A percentile compares a stretch with the other conserved stretches of the same genome.
These are phyloP conservation scores for Trichosanthes truncata DNA, from an alignment of 306 rosid species.

Conservation along the genomic window DNA sequence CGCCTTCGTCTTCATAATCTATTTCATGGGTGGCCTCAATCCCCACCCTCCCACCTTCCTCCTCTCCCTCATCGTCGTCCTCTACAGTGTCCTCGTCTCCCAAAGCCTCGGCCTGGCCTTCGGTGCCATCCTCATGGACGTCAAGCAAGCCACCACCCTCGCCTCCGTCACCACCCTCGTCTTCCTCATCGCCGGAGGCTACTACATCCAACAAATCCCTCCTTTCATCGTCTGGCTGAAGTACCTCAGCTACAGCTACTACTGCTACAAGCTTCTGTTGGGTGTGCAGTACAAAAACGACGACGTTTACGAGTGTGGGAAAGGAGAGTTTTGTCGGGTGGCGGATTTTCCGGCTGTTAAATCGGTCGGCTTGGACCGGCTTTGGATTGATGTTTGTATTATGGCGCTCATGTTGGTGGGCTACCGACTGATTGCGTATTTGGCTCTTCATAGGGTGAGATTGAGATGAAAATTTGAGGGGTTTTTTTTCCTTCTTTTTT, in stretches of 20 bases:
- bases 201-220: conserved; percentile 87
- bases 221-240: conserved; percentile 85
- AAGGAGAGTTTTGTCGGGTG: conserved; percentile 54
- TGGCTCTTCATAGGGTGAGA: conserved; percentile 72
- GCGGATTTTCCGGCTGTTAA: conserved; percentile 61
- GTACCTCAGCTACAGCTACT: conserved; percentile 91
- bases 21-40: conserved; percentile 97
- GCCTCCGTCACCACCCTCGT: conserved; percentile 96
- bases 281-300: conserved; percentile 76
- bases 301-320: conserved; percentile 71
- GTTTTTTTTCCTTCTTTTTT: not conserved
- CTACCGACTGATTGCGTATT: conserved; percentile 72
- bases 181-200: conserved; percentile 95
- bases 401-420: conserved; percentile 86
- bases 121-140: conserved; percentile 91
- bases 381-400: conserved; percentile 76
- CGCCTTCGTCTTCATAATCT: conserved; percentile 74
- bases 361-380: conserved; percentile 61
- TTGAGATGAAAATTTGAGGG: conserved; percentile 22
- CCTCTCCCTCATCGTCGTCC: conserved; percentile 77
- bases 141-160: conserved; percentile 85
- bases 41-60: conserved; percentile 67
- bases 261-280: conserved; percentile 86
- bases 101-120: conserved; percentile 91
- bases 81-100: conserved; percentile 87